Base-by-base conservation (phyloP, 2,329 filamentous ascomycete species). In the Clarireedia homoeocarpa region DNA sequence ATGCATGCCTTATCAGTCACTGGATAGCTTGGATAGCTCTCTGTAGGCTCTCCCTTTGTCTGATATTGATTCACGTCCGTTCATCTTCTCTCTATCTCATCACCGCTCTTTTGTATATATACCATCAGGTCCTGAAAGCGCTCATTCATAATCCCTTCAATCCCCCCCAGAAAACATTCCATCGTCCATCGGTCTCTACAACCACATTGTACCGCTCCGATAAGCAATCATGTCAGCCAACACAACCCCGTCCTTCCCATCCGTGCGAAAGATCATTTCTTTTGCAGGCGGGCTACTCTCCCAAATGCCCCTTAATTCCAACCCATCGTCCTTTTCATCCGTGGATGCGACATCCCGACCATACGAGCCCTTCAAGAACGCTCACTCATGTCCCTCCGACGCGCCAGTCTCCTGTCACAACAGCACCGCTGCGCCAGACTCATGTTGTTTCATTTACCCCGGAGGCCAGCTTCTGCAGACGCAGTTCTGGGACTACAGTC, bases 401-500 rank as follows among this genome's bases (percentile, higher is more conserved):
- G 56, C 58, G 27, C 67, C 66, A 2, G 27, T 85, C 52, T 86
- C 82, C 63, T 89, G 86, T 65, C 81, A 84, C 58, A 85, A 85
- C 66, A 81, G 77, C 10, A 82, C 82, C 2, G 71, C 71, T 3
- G 77, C 81, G n/a, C 69, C 76, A 47, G 77, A 90, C 64, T 79
- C 83, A 6, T 91, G 88, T 74, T 91, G 88, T 71, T 87, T 90
- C 73, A 87, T 87, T 65, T 77, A 82, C 24, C 86, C 87, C 0
- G 83, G 85, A 5, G 88, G 88, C 2, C 81, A 88, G 60, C 73
- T 91, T 49, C 76, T 91, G 5, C 81, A 83, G 70, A 91, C 88
- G 1, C 87, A 91, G 63, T 91, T 91, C 72, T 91, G 88, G 87
- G 86, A 91, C 66, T 80, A 82, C 1, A 70, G 78, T 59, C 86